These are phyloP conservation scores for Jimgerdemannia flammicorona DNA, from an alignment of 192 early-diverging fungal genomes.

Conservation along the genomic window DNA sequence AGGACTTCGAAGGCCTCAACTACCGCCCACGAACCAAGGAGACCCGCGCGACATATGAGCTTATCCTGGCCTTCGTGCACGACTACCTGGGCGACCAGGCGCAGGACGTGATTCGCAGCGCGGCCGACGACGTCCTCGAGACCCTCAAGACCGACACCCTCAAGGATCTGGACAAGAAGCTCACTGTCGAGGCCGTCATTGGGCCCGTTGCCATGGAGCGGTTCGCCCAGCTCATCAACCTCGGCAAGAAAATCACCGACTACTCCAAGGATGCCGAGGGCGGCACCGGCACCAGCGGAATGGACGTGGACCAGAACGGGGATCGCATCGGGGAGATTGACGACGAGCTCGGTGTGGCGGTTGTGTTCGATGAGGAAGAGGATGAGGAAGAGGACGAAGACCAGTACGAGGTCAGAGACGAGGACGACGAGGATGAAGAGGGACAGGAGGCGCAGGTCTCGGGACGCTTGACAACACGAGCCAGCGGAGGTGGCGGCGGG, in stretches of 20 bases:
- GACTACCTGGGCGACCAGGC: conserved; percentile 81
- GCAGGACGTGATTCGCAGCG: conserved; percentile 87
- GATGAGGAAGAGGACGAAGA: conserved; percentile 79
- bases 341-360: conserved; percentile 90
- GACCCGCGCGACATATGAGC: conserved; percentile 83
- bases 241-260: conserved; percentile 95
- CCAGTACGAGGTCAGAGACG: conserved; percentile 51
- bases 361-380: conserved; percentile 95
- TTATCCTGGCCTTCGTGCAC: conserved; percentile 82
- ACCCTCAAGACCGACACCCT: conserved; percentile 80
- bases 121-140: conserved; percentile 79
- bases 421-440: conserved; percentile 58
- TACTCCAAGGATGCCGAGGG: conserved; percentile 31
- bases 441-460: conserved; percentile 31
- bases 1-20: conserved; percentile 75
- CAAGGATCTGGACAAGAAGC: conserved; percentile 90
- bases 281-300: conserved; percentile 21
- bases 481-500: conserved; percentile 30
- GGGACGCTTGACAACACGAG: conserved; percentile 26
- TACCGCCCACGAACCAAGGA: conserved; percentile 92
- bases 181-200: conserved; percentile 74
- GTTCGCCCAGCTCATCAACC: conserved; percentile 85
- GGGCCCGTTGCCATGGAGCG: conserved; percentile 68
- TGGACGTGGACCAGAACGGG: conserved; percentile 56
- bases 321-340: conserved; percentile 61